Evolutionary conservation across 2,329 filamentous ascomycete species (phyloP).

Genomic region (Remersonia thermophila): DNA sequence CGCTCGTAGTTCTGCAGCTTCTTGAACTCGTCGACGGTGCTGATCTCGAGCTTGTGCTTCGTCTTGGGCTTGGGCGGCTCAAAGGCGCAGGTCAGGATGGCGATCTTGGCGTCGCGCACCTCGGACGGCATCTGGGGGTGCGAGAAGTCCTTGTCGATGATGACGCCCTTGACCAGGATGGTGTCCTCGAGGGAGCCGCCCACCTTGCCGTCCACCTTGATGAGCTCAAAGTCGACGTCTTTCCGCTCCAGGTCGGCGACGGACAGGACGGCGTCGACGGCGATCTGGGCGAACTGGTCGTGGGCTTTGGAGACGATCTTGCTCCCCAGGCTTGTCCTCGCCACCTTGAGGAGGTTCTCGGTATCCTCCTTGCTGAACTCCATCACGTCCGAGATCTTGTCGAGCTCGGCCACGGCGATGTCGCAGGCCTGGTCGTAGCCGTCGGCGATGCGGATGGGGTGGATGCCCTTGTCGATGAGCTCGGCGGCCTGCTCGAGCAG

Average conservation of each 20-base stretch:
- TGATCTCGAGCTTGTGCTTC: constrained; percentile 98
- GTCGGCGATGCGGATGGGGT: constrained; percentile 96
- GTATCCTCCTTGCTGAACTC: constrained; percentile 71
- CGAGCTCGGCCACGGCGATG: constrained; percentile 83
- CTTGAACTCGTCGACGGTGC: constrained; percentile 94
- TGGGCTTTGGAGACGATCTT: constrained; percentile 99
- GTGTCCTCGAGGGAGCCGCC: constrained; percentile 89
- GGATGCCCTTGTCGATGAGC: constrained; percentile 98
- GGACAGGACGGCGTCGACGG: constrained; percentile 90
- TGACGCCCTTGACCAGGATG: constrained; percentile 90
- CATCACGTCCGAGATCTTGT: constrained; percentile 85
- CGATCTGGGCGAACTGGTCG: constrained; percentile 95
- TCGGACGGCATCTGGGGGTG: constrained; percentile 98
- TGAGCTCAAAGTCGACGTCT: constrained; percentile 97
- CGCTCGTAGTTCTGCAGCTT: constrained; percentile 92
- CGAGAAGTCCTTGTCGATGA: constrained; percentile 99
- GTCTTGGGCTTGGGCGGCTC: constrained; percentile 99
- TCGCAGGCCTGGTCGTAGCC: constrained; percentile 97
- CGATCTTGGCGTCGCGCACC: constrained; percentile 89
- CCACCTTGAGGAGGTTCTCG: constrained; percentile 82
- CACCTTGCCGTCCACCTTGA: constrained; percentile 98
- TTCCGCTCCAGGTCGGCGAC: constrained; percentile 92
- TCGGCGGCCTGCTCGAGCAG: constrained; percentile 93
- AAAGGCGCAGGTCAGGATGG: constrained; percentile 94
- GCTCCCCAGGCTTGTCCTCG: constrained; percentile 88